Conservation (phyloP, 345 rosid genomes). For the Aquilaria sinensis region DNA sequence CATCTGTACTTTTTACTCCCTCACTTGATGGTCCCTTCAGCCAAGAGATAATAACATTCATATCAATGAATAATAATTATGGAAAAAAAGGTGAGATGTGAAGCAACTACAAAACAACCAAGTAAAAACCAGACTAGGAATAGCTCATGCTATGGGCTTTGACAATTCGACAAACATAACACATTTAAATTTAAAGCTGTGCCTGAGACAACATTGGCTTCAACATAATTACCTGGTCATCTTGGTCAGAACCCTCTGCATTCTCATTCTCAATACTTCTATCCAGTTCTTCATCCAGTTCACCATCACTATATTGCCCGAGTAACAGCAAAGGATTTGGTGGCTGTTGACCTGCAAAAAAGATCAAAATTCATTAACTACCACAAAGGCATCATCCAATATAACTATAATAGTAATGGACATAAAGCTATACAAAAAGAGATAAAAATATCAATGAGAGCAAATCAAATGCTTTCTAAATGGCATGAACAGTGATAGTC, state of each 20-base stretch:
- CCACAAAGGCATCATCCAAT: conserved; percentile 18
- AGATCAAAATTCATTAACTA: conserved; percentile 29
- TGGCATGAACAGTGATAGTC: conserved; percentile 15
- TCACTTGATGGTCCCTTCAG: conserved; percentile 25
- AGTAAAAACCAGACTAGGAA: neutral
- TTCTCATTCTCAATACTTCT: conserved; percentile 18
- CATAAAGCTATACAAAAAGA: conserved; percentile 18
- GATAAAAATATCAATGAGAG: conserved; percentile 14
- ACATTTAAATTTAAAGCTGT: too few relatives aligned
- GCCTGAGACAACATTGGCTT: neutral
- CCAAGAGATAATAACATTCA: conserved; percentile 25
- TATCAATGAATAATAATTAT: neutral
- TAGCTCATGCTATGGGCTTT: neutral
- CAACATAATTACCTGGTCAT: conserved; percentile 50
- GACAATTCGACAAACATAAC: neutral
- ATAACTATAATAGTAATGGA: conserved; percentile 8
- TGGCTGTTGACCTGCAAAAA: conserved; percentile 63
- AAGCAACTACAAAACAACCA: neutral
- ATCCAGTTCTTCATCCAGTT: conserved; percentile 49
- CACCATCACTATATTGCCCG: conserved; percentile 94
- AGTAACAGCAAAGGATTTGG: conserved; percentile 83
- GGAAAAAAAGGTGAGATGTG: neutral
- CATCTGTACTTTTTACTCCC: conserved; percentile 29
- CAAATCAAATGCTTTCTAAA: conserved; percentile 10
- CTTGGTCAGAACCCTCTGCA: conserved; percentile 29